Base-by-base conservation (phyloP, 345 rosid genomes). In the Microcos paniculata region DNA sequence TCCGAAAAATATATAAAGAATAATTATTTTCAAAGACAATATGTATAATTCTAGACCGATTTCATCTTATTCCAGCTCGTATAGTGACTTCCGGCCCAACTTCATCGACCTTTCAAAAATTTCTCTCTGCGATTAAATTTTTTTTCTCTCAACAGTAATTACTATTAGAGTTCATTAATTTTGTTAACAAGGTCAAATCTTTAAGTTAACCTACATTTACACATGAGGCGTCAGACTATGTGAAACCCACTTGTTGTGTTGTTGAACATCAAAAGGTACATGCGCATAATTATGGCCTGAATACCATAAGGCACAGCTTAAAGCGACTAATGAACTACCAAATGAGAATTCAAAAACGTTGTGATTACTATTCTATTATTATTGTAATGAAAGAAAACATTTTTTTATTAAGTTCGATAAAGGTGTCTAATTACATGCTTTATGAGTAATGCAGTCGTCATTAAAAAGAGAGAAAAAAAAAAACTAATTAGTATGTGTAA, bases 321-420 rank as follows among this genome's bases (percentile, higher is more conserved):
- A 59, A 81, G 82, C 84, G 87, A 88, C 91, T 64, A 46, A 3
- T 46, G 83, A 88, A 73, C 89, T 56, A 84, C 89, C 88, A 28
- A 66, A 69, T 79, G 59, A 67, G 65, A 66, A 51, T 65, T 78
- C 69, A 71, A 58, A 75, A 65, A 53, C 43, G 58, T 65, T 71
- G 48, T n/a, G 70, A 70, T 51, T 51, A 70, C 28, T 51, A 18
- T 70, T 70, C 78, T 74, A 51, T 46, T 45, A 48, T 21, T 6
- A 73, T 73, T 78, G 26, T 71, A 1, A 19, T 59, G 57, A 45
- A 33, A 35, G 16, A 38, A 40, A 31, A 43, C n/a, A 52, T 71
- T 51, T 21, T 35, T 48, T 19, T 73, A 16, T 19, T n/a, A 57
- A 24, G 30, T 6, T 73, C 31, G 71, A 66, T 66, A 45, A 8